Evolutionary conservation across 2,329 filamentous ascomycete genomes (phyloP).

Genomic region (Alternaria tenuissima): DNA sequence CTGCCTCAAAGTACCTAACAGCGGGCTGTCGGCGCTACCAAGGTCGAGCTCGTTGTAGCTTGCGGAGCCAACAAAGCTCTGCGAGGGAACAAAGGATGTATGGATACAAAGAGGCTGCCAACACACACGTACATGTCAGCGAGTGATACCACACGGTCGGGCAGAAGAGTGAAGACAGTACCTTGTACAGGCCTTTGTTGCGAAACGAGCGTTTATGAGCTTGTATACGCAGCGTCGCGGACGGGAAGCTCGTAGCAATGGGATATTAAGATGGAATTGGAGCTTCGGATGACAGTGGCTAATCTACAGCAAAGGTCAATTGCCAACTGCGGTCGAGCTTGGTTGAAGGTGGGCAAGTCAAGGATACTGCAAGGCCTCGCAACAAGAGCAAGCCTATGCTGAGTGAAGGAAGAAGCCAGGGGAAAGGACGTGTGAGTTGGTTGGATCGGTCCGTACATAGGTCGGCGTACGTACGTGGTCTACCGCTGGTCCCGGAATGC

Average conservation of each 20-base stretch:
- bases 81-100: constrained; percentile 34
- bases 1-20: constrained; percentile 3
- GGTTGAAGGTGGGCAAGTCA: constrained; percentile 14
- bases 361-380: constrained; percentile 18
- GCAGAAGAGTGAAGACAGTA: constrained; percentile 15
- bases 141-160: constrained; percentile 9
- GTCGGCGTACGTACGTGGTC: constrained; percentile 21
- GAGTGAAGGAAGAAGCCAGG: constrained; percentile 19
- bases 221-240: constrained; percentile 18
- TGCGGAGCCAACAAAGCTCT: constrained; percentile 22
- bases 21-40: constrained; percentile 8
- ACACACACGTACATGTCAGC: constrained; percentile 39
- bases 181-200: constrained; percentile 23
- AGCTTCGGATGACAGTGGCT: constrained; percentile 8
- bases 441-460: constrained; percentile 22
- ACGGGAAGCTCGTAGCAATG: constrained; percentile 20
- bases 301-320: constrained; percentile 18
- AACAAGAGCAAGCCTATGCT: constrained; percentile 16
- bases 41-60: constrained; percentile 24
- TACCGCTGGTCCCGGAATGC: constrained; percentile 26
- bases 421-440: constrained; percentile 16
- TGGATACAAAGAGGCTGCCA: constrained; percentile 30
- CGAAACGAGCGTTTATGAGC: constrained; percentile 14
- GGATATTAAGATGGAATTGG: constrained; percentile 7
- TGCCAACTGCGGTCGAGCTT: constrained; percentile 20